These are phyloP conservation scores for Fraxinus anomala DNA, from an alignment of 257 asterid species.

Conservation along the genomic window DNA sequence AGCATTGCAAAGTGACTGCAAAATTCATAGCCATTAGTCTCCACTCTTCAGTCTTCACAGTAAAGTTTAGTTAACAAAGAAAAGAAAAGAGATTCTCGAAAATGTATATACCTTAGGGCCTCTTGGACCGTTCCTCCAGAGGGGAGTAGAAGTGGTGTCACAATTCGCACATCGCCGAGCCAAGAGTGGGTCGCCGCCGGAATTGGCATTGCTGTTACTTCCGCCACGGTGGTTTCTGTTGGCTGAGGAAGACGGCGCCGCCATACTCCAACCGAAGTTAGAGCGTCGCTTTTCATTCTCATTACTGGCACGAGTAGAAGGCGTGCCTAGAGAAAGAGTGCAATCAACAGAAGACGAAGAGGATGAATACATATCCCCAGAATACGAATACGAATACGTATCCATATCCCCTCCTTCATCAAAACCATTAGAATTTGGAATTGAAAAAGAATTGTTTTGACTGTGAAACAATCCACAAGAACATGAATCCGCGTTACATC, in stretches of 20 bases:
- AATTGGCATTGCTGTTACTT: constrained; percentile 17
- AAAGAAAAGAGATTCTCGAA: not conserved
- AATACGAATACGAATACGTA: not conserved
- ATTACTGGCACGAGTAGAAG: constrained; percentile 66
- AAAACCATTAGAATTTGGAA: constrained; percentile 27
- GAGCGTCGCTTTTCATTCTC: constrained; percentile 57
- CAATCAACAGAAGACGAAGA: constrained; percentile 78
- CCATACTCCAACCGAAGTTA: constrained; percentile 70
- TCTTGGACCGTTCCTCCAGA: constrained; percentile 94
- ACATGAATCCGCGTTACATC: constrained; percentile 36
- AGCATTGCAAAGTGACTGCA: constrained; percentile 96
- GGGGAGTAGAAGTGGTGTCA: constrained; percentile 97
- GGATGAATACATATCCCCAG: constrained; percentile 38
- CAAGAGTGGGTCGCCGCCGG: constrained; percentile 57
- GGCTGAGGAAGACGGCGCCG: constrained; percentile 38
- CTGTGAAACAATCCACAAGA: constrained; percentile 51
- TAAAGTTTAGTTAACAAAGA: not conserved
- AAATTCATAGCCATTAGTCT: constrained; percentile 4
- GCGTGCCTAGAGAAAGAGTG: constrained; percentile 84
- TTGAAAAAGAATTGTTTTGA: constrained; percentile 53
- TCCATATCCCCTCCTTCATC: constrained; percentile 40
- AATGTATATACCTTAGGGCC: constrained; percentile 68
- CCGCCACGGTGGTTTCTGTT: constrained; percentile 44
- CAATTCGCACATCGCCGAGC: constrained; percentile 97
- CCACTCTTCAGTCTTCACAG: not conserved